Evolutionary conservation across 225 moss, liverwort and hornwort genomes (phyloP), one percentile per base, ranked within the genome.

Genomic region (Ulota crispa): DNA sequence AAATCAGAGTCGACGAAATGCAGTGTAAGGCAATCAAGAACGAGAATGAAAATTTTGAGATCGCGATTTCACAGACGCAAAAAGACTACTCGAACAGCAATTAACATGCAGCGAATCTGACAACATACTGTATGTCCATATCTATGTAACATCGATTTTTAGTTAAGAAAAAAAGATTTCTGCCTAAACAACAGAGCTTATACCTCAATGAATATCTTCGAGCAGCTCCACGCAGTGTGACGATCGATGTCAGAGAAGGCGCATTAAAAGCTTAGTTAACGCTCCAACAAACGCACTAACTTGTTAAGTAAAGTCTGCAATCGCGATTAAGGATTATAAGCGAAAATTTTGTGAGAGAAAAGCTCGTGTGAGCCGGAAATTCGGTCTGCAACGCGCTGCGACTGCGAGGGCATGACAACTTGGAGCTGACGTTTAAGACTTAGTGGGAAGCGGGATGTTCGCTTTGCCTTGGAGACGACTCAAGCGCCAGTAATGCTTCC

Each of bases 301-400:
- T 2, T 34, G 8, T 63, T 20, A 64, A 18, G 30, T 41, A 4
- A 64, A n/a, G 30, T 8, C 21, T 28, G 2, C 3, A 9, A 42
- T 66, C 18, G 10, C 2, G 7, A 55, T 3, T 5, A 34, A 50
- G 6, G n/a, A 11, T 61, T 26, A 36, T 9, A 73, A 30, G 4
- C 41, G 28, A 39, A 23, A 0, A 1, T 39, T 2, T 54, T 41
- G 65, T 23, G 66, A 43, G 74, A 72, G 63, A 21, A 20, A n/a
- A 64, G 54, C 14, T 41, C 73, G 21, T 8, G 39, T 28, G 10
- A 47, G 60, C 1, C 50, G 47, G 42, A 28, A n/a, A 23, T 57
- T 61, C 45, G 70, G 69, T 77, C 81, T 65, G 72, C 77, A 85
- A 77, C 81, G 59, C 75, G 70, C 39, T 47, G 60, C 21, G 26